Conservation (phyloP, 352 stramenopile species). For the Phytophthora vignae region DNA sequence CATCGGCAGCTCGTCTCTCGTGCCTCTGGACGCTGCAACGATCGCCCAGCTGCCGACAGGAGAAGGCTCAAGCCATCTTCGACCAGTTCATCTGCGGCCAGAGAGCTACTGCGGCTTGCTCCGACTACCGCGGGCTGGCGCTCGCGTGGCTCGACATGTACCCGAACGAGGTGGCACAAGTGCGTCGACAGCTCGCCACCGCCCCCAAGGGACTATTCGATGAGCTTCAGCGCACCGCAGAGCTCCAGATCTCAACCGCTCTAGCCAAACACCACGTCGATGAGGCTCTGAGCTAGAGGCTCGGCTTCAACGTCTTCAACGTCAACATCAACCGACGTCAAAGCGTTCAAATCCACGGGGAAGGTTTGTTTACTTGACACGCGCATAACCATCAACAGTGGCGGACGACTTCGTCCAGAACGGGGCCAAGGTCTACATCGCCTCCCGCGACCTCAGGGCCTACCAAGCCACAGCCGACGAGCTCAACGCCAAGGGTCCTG, state of each 20-base stretch:
- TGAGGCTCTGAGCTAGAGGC: slow-evolving; percentile 3
- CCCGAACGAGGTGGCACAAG: slow-evolving; percentile 41
- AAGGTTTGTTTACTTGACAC: slow-evolving; percentile 12
- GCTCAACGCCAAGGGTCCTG: slow-evolving; percentile 65
- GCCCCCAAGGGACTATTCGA: slow-evolving; percentile 59
- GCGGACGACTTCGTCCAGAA: slow-evolving; percentile 93
- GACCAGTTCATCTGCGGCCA: slow-evolving; percentile 51
- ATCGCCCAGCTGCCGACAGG: slow-evolving; percentile 40
- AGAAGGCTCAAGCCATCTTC: slow-evolving; percentile 55
- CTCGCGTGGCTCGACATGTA: slow-evolving; percentile 68
- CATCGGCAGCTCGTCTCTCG: slow-evolving; percentile 44
- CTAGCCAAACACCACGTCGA: slow-evolving; percentile 17
- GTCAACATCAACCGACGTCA: neutral
- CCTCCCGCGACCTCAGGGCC: slow-evolving; percentile 83
- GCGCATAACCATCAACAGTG: slow-evolving; percentile 69
- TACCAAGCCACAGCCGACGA: slow-evolving; percentile 81
- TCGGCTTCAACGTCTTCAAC: neutral
- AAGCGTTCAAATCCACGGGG: slow-evolving; percentile 1
- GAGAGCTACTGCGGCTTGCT: neutral
- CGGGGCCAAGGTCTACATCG: slow-evolving; percentile 95
- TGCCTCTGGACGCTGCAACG: slow-evolving; percentile 50
- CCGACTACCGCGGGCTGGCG: slow-evolving; percentile 12
- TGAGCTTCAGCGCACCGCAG: slow-evolving; percentile 56
- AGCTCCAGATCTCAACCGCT: slow-evolving; percentile 57
- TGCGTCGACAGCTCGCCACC: slow-evolving; percentile 37